Evolutionary conservation across 352 stramenopile genomes (phyloP).

Genomic region (Phytophthora macrochlamydospora): DNA sequence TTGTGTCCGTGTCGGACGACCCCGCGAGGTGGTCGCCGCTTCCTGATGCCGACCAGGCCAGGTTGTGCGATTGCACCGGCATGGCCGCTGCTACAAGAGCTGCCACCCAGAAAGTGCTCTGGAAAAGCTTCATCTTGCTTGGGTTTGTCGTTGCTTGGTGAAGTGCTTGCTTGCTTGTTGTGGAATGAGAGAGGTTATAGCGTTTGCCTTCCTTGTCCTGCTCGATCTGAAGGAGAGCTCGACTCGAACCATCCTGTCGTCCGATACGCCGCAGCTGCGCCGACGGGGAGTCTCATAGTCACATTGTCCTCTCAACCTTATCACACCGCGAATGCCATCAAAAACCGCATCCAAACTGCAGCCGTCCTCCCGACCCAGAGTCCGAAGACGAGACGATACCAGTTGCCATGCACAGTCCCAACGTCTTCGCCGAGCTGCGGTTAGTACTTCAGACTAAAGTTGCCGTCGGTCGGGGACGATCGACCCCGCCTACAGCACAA

Average conservation of each 20-base stretch:
- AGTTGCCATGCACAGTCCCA: too few species aligned
- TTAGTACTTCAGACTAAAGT: background rate
- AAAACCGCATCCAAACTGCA: too few species aligned
- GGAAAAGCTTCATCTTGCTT: background rate
- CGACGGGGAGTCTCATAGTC: too few species aligned
- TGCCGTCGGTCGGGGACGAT: background rate
- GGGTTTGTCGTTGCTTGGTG: background rate
- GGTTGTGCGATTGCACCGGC: background rate
- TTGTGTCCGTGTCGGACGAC: background rate
- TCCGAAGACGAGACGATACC: too few species aligned
- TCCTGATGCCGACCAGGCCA: background rate
- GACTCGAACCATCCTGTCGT: too few species aligned
- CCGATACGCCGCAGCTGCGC: too few species aligned
- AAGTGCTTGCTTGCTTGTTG: background rate
- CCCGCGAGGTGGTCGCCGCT: background rate
- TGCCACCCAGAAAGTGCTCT: background rate
- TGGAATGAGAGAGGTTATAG: background rate
- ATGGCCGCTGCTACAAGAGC: background rate
- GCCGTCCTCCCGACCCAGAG: too few species aligned
- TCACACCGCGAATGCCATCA: too few species aligned
- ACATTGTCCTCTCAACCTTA: too few species aligned
- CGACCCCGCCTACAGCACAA: background rate
- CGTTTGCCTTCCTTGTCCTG: background rate
- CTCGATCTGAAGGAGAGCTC: background rate
- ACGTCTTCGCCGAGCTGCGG: background rate